Evolutionary conservation across 441 rosid species (phyloP), one percentile per base, ranked within the genome.

Genomic region (Geranium incanum): DNA sequence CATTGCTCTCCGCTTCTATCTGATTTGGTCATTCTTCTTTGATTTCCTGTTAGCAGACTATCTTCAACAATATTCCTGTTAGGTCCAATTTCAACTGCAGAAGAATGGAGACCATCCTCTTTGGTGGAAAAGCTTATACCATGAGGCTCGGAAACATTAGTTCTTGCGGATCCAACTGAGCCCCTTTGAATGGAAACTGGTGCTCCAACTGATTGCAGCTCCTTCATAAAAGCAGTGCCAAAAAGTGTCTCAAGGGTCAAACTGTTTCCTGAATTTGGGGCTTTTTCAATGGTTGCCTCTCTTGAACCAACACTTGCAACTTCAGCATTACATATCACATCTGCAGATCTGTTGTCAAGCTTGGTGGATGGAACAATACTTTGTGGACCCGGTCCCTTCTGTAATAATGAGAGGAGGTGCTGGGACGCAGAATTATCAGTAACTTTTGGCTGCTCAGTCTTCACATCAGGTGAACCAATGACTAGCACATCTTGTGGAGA

Each of bases 221-320:
- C 97, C 76, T 85, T 88, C 99, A 95, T 93, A 78, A 95, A 91
- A 78, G 97, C 94, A 68, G 90, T 80, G 66, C 98, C 99, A 75
- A 93, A 93, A 71, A 95, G 95, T 76, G 92, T 79, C 82, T 89
- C 99, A 36, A 95, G 98, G 74, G 97, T 93, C 83, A 89, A 79
- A 71, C 82, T 79, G 80, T 87, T 87, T 71, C 86, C 85, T 18
- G 79, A 68, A 77, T 73, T 66, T 16, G 78, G 65, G 65, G 33
- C 59, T 63, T 72, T 80, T 78, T 76, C 88, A 41, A 80, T 73
- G 62, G 70, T 83, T 52, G 71, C 70, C 69, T 78, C 93, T 75
- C 74, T 79, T 15, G 79, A 77, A 36, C 77, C 77, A 69, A 50
- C 59, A 76, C 69, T 75, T 57, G 73, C 71, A 28, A 64, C 75